A percentile compares a stretch with the other conserved stretches of the same genome.
Evolutionary conservation across 2,329 filamentous ascomycete genomes (phyloP).

Genomic region (Fusarium incarnatum): DNA sequence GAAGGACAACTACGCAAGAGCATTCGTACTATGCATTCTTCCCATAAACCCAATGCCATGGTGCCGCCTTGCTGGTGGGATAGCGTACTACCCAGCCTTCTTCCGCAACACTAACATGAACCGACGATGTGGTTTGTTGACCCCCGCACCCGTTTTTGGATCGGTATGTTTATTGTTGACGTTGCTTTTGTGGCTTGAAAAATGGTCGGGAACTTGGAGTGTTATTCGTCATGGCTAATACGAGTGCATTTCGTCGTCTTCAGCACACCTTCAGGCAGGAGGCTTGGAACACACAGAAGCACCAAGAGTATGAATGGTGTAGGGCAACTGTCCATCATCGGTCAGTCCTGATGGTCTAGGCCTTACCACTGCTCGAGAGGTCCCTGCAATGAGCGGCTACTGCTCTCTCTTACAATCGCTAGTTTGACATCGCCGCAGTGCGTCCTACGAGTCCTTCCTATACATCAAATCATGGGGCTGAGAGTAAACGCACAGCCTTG

Average conservation of each 20-base stretch:
- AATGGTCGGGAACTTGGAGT: constrained; percentile 9
- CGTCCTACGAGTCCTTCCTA: constrained; percentile 5
- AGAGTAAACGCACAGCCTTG: constrained; percentile 8
- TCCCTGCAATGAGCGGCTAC: constrained; percentile 9
- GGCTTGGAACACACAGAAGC: constrained; percentile 2
- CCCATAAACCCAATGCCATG: neutral
- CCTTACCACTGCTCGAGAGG: constrained; percentile 19
- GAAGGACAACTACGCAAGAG: constrained; percentile 25
- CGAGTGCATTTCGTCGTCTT: neutral
- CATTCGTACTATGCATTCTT: constrained; percentile 34
- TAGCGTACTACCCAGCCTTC: constrained; percentile 19
- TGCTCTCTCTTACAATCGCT: constrained; percentile 6
- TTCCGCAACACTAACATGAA: constrained; percentile 4
- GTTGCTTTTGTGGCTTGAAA: constrained; percentile 26
- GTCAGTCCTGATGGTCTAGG: constrained; percentile 11
- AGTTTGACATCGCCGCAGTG: constrained; percentile 15
- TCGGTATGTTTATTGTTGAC: constrained; percentile 25
- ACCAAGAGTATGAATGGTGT: constrained; percentile 9
- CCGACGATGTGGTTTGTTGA: constrained; percentile 22
- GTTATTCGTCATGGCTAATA: neutral
- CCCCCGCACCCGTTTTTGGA: constrained; percentile 24
- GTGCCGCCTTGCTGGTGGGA: neutral
- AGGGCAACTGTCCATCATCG: constrained; percentile 7
- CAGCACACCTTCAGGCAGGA: neutral
- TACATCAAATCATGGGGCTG: constrained; percentile 1